Evolutionary conservation across 2,329 filamentous ascomycete species (phyloP), one percentile per base, ranked within the genome.

Genomic region (Paecilomyces formosus): DNA sequence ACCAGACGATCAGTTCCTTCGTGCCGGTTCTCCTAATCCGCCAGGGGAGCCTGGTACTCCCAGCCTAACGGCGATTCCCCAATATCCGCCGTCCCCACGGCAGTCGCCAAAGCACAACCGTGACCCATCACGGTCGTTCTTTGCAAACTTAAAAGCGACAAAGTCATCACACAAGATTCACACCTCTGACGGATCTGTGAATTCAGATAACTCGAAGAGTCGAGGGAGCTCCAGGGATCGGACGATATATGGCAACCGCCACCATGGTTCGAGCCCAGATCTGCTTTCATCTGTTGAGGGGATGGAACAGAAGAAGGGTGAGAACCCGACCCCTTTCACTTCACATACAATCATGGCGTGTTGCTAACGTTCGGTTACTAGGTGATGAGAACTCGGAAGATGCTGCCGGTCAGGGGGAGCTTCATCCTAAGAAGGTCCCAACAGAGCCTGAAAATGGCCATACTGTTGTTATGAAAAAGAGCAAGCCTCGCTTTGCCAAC

Each of bases 61-160:
- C n/a, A 71, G 70, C 15, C 69, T 79, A 51, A 78, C 76, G 6
- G 75, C 76, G 9, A 77, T 79, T 58, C 76, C 76, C 35, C 76
- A 74, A 62, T 74, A 75, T 54, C 76, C 77, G 57, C 71, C 75
- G 21, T 78, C 76, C 1, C 72, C 76, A 9, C 74, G 71, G 61
- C 69, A 76, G 53, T 63, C 72, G 6, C 64, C 68, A 13, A 76
- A 75, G 59, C 77, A 79, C 60, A 66, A 65, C 13, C 74, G 77
- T 57, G 77, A 79, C 60, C 65, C 72, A 3, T 79, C 77, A 2
- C 75, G 72, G 54, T 78, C 76, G 2, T 78, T 79, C 57, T 79
- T 79, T 59, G 74, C 76, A 12, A 78, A 72, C 58, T 67, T 79
- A 51, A 79, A 78, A 66, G 76, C 76, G 5, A 76, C 76, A 3